Evolutionary conservation across 768 basidiomycete species (phyloP).

Genomic region (Lentinula edodes): DNA sequence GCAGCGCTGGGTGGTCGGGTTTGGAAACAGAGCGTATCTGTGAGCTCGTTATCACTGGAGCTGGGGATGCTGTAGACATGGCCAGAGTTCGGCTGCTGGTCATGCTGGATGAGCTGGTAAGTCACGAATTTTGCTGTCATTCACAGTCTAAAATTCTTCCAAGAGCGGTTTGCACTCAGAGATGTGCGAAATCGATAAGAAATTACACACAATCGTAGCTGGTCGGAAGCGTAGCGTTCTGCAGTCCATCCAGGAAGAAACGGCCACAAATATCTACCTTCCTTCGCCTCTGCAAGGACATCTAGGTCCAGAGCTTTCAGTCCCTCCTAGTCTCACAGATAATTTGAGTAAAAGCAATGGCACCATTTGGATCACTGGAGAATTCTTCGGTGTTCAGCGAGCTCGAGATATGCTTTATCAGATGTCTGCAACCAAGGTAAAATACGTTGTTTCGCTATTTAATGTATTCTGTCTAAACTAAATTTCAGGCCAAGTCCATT

Average conservation of each 20-base stretch:
- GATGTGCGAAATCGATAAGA: conserved; percentile 89
- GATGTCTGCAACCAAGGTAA: conserved; percentile 79
- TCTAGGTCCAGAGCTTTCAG: conserved; percentile 59
- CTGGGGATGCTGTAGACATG: conserved; percentile 83
- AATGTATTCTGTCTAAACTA: not conserved
- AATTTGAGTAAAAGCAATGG: conserved; percentile 56
- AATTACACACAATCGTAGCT: conserved; percentile 86
- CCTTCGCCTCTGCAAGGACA: conserved; percentile 88
- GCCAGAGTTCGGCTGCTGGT: conserved; percentile 88
- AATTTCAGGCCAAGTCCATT: conserved; percentile 71
- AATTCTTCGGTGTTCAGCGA: conserved; percentile 93
- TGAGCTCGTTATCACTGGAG: conserved; percentile 86
- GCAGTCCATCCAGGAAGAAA: conserved; percentile 94
- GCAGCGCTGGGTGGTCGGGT: conserved; percentile 77
- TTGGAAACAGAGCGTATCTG: conserved; percentile 93
- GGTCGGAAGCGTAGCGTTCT: conserved; percentile 82
- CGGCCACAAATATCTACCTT: conserved; percentile 93
- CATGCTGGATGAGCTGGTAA: conserved; percentile 90
- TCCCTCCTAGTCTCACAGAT: conserved; percentile 29
- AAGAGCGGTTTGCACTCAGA: conserved; percentile 92
- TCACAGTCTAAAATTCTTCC: conserved; percentile 14
- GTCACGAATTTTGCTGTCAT: conserved; percentile 23
- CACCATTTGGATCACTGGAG: conserved; percentile 94
- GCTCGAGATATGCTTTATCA: conserved; percentile 94
- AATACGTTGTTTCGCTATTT: conserved; percentile 12